Evolutionary conservation across 257 asterid genomes (phyloP), one percentile per base, ranked within the genome.

Genomic region (Lavandula angustifolia): DNA sequence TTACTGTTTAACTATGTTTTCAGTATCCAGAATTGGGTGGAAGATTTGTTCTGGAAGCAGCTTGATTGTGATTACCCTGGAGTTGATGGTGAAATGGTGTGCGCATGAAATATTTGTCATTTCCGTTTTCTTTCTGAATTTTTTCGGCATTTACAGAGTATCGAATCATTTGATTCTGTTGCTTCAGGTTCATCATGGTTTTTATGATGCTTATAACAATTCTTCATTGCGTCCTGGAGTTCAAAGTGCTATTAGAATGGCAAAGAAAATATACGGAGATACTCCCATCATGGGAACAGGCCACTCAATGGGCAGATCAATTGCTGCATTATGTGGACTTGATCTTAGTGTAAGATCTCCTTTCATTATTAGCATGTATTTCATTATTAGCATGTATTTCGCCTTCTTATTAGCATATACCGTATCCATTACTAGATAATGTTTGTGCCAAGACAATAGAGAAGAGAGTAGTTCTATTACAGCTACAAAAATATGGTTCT

Each of bases 291-390:
- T 94, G 74, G 85, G 81, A 55, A 90, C 98, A 14, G 99, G 99
- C 48, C 99, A 94, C 78, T 94, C 99, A 14, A 94, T 94, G 99
- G 99, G 99, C 27, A 97, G 97, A 60, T 97, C 97, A 40, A 94
- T 94, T 71, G 99, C 95, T 54, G 89, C 95, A 63, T 75, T 94
- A 56, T 94, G 99, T 67, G 99, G 81, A 22, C 92, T 94, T 68
- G 99, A 94, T 84, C 92, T 94, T 58, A 75, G 50, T 48, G 97
- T 94, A 84, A 59, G n/a, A 60, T 46, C 54, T 16, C 27, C 61
- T 64, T 16, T 46, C 58, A 42, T 32, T 49, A 57, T 46, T 46
- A 57, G 22, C 40, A 37, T 54, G 34, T 52, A 13, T 29, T 31
- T 62, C 37, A n/a, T n/a, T n/a, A n/a, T n/a, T n/a, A n/a, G n/a